Base-by-base conservation (phyloP, 768 basidiomycete species). In the Hygrocybe punicea region DNA sequence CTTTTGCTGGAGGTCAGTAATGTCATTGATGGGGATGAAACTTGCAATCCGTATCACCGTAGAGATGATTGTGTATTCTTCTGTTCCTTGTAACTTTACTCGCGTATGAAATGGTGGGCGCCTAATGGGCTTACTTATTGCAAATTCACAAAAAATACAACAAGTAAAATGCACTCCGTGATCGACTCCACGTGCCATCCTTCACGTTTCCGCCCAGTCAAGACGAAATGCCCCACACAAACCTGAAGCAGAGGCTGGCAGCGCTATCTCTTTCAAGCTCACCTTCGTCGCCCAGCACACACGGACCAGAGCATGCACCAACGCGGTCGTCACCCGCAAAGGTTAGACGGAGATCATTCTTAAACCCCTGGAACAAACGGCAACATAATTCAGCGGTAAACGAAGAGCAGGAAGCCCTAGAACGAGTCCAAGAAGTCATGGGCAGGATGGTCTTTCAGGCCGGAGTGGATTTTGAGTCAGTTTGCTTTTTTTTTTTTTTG, bases 391-490 rank as follows among this genome's bases (percentile, higher is more conserved):
- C 61, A 39, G 63, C 58, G 3, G 60, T 60, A 51, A 63, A 59
- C 56, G 54, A 50, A 63, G 53, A 67, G 66, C 58, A 66, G 67
- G 51, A 63, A 61, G 63, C 69, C 58, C 63, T 66, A 45, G 78
- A 83, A 44, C 75, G 72, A 58, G 69, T 90, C 11, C 85, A 89
- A 60, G 81, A 84, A 14, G 80, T 87, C 25, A 81, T 93, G 76
- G 66, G 73, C 37, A 83, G 76, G 68, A 77, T 93, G 73, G 91
- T 93, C 45, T 92, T 89, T 63, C 91, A 92, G 67, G 92, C 92
- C 44, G 92, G 92, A 2, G 87, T 92, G 56, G 92, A 94, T 73
- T 93, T 84, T 61, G 91, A 93, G 92, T 94, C 63, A 67, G 87
- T 78, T 46, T 16, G 53, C 49, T 51, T 23, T 9, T 40, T 25